Evolutionary conservation across 148 eudicot genomes (phyloP).

Genomic region (Camellia japonica): DNA sequence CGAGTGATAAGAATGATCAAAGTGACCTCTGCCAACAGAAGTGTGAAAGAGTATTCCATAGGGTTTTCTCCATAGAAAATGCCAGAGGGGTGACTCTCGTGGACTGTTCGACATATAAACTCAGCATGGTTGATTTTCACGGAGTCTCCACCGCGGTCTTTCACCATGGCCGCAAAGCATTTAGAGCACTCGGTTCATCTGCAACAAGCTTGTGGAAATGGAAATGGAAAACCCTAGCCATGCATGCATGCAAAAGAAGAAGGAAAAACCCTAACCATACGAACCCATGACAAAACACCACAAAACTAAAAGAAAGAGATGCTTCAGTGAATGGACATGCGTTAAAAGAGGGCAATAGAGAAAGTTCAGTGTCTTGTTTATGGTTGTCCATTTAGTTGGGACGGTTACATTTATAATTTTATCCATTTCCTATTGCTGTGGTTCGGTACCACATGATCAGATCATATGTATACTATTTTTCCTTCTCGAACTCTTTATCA

Average conservation of each 20-base stretch:
- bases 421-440: not conserved
- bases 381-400: not conserved
- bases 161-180: constrained; percentile 5
- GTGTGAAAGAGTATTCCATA: constrained; percentile 52
- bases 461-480: too few relatives aligned
- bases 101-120: constrained; percentile 32
- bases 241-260: not conserved
- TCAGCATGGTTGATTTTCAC: not conserved
- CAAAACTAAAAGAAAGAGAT: constrained; percentile 8
- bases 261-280: constrained; percentile 9
- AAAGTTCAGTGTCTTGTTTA: not conserved
- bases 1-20: constrained; percentile 45
- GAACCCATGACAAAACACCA: not conserved
- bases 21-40: constrained; percentile 48
- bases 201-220: not conserved
- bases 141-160: not conserved
- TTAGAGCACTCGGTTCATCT: not conserved
- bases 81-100: constrained; percentile 34
- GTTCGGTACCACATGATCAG: too few relatives aligned
- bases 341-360: constrained; percentile 27
- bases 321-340: constrained; percentile 31
- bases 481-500: too few relatives aligned
- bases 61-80: constrained; percentile 41
- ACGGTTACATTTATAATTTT: not conserved
- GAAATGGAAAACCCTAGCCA: not conserved